Percentiles rank a stretch among this genome's conserved stretches.
Conservation (phyloP, 2,329 filamentous ascomycete species). For the Fusarium albidum region DNA sequence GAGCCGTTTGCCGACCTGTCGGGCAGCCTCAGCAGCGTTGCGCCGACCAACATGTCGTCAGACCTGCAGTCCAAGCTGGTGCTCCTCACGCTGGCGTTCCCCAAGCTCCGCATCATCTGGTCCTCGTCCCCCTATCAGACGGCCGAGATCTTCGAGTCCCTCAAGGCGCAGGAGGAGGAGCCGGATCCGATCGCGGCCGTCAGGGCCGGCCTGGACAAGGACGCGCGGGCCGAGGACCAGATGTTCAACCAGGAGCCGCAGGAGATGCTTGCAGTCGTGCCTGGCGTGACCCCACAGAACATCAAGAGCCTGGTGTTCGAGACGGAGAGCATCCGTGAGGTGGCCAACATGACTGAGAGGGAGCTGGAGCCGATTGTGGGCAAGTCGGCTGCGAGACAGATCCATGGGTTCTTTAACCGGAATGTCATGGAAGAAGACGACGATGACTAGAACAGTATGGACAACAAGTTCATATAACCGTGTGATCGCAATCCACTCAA, state of each 20-base stretch:
- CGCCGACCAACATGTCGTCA: conserved; percentile 64
- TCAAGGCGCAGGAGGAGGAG: conserved; percentile 90
- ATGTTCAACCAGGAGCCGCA: conserved; percentile 85
- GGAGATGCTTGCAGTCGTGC: conserved; percentile 87
- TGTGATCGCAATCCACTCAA: conserved; percentile 2
- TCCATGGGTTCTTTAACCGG: conserved; percentile 81
- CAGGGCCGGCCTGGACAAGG: conserved; percentile 73
- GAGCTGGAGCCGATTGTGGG: conserved; percentile 81
- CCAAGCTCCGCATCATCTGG: conserved; percentile 91
- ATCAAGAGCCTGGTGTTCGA: conserved; percentile 76
- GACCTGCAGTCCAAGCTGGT: conserved; percentile 94
- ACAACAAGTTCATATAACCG: conserved; percentile 1
- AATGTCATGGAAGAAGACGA: conserved; percentile 64
- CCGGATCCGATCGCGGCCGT: conserved; percentile 91
- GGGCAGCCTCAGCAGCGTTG: conserved; percentile 68
- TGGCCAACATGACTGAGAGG: conserved; percentile 84
- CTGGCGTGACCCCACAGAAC: conserved; percentile 83
- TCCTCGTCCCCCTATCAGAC: conserved; percentile 93
- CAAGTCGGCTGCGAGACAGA: conserved; percentile 76
- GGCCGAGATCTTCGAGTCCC: conserved; percentile 92
- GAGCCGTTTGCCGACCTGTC: conserved; percentile 78
- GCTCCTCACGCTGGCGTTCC: conserved; percentile 90
- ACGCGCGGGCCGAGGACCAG: conserved; percentile 69
- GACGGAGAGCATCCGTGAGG: conserved; percentile 78
- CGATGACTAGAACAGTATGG: conserved; percentile 41